A percentile compares a stretch with the other conserved stretches of the same genome.
Evolutionary conservation across 73 alveolate genomes (phyloP).

Genomic region (Paramecium caudatum): DNA sequence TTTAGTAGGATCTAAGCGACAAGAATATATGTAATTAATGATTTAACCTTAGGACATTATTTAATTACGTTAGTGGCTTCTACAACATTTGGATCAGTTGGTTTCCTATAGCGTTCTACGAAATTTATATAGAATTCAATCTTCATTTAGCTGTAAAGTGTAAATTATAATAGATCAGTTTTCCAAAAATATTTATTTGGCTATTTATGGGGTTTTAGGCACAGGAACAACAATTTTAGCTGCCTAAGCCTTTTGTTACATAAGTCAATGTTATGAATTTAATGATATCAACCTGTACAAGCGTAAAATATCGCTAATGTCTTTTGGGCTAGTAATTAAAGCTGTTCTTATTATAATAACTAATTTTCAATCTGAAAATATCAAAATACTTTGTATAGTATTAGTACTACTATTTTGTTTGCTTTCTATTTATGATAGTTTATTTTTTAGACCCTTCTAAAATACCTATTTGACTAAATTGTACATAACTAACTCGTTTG

Average conservation of each 20-base stretch:
- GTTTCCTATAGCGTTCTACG: background rate
- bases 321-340: background rate
- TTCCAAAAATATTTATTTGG: background rate
- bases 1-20: background rate
- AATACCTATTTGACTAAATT: background rate
- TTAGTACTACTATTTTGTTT: background rate
- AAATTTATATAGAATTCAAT: slow-evolving; percentile 34
- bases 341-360: background rate
- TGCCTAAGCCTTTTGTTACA: background rate
- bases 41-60: background rate
- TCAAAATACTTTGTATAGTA: background rate
- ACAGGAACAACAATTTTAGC: background rate
- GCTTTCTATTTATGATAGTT: background rate
- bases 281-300: slow-evolving; percentile 29
- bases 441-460: background rate
- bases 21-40: background rate
- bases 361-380: background rate
- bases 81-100: background rate
- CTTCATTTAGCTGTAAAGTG: background rate
- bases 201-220: background rate
- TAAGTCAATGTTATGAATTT: background rate
- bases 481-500: background rate
- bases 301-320: background rate
- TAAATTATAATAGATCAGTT: background rate
- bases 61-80: background rate